Conservation (phyloP, 1,139 yeast genomes). For the Yamadazyma triangularis region DNA sequence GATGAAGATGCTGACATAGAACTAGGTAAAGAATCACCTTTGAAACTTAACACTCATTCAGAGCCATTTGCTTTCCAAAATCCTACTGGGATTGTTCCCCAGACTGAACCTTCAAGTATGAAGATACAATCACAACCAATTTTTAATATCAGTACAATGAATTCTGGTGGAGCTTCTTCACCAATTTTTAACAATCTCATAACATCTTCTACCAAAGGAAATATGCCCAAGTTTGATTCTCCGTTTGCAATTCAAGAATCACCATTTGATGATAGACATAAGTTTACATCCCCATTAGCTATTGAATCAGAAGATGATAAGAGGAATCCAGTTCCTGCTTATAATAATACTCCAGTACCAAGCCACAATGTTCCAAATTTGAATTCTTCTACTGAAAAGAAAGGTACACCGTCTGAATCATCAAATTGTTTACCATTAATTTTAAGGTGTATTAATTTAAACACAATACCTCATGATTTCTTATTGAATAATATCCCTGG, state of each 20-base stretch:
- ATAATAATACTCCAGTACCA: background rate
- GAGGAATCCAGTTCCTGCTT: background rate
- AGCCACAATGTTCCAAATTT: background rate
- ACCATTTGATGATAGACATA: constrained; percentile 11
- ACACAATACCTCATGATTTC: constrained; percentile 53
- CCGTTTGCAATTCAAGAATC: constrained; percentile 24
- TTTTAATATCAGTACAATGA: constrained; percentile 5
- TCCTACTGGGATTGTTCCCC: constrained; percentile 4
- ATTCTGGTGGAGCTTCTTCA: constrained; percentile 22
- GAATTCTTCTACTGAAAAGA: background rate
- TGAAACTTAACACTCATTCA: constrained; percentile 24
- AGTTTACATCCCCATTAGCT: constrained; percentile 12
- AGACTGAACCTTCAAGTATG: constrained; percentile 4
- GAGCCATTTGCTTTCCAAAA: constrained; percentile 11
- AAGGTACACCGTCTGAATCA: constrained; percentile 22
- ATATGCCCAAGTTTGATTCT: constrained; percentile 22
- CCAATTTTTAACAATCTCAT: constrained; percentile 16
- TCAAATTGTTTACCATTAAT: constrained; percentile 62
- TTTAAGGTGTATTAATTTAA: constrained; percentile 55
- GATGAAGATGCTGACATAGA: constrained; percentile 31
- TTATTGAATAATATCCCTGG: constrained; percentile 31
- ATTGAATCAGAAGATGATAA: constrained; percentile 11
- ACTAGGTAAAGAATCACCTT: constrained; percentile 19
- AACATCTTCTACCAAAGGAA: constrained; percentile 6
- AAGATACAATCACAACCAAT: constrained; percentile 2